phyloP scores from a whole-genome alignment of 2,329 filamentous ascomycete genomes.

The Magnaporthales sp. region DNA sequence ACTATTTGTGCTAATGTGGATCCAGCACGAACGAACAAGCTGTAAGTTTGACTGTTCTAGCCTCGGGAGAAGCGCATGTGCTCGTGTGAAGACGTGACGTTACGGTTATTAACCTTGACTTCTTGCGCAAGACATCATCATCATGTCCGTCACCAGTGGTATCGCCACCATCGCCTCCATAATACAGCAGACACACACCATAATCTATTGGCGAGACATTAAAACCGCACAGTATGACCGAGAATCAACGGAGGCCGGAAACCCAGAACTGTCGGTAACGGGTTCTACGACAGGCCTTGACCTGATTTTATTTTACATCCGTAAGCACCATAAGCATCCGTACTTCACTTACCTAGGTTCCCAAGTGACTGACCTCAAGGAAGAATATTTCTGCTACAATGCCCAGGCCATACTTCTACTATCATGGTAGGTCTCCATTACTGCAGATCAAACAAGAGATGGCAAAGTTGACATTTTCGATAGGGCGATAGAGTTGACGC shows the following conservation, averaged over 20 bases:
- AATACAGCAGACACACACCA: slow-evolving; percentile 32
- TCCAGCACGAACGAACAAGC: slow-evolving; percentile 29
- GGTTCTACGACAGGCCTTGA: slow-evolving; percentile 31
- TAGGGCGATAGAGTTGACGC: slow-evolving; percentile 29
- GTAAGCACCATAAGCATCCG: slow-evolving; percentile 20
- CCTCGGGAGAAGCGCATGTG: neutral
- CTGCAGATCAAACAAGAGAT: neutral
- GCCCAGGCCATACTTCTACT: slow-evolving; percentile 36
- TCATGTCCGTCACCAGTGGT: slow-evolving; percentile 26
- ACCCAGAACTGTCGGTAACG: slow-evolving; percentile 31
- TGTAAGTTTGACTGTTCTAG: slow-evolving; percentile 24
- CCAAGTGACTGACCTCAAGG: slow-evolving; percentile 18
- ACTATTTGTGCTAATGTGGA: slow-evolving; percentile 28
- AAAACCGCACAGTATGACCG: slow-evolving; percentile 29
- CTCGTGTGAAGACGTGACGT: neutral
- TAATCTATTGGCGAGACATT: slow-evolving; percentile 28
- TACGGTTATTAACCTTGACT: neutral
- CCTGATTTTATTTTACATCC: slow-evolving; percentile 36
- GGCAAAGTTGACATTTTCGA: neutral
- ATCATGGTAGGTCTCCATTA: slow-evolving; percentile 28
- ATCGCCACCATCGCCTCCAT: slow-evolving; percentile 29
- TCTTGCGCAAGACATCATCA: slow-evolving; percentile 25
- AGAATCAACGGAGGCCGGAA: slow-evolving; percentile 22
- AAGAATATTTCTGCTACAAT: slow-evolving; percentile 42
- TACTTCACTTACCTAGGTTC: too few species aligned